Evolutionary conservation across 1,139 yeast genomes (phyloP).

Genomic region (Suhomyces chickasaworum): DNA sequence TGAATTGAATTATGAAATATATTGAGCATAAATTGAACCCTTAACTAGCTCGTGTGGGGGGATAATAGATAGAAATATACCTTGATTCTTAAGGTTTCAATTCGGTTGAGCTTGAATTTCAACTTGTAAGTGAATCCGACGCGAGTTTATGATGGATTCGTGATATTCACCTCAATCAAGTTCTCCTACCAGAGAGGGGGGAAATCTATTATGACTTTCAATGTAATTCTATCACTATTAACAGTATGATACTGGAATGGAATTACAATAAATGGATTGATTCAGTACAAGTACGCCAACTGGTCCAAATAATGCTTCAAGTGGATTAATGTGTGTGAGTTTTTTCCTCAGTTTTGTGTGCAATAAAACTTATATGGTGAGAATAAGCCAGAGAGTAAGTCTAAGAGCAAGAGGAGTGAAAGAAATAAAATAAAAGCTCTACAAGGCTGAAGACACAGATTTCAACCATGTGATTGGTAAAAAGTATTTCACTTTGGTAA

Average conservation of each 20-base stretch:
- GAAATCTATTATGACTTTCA: not conserved
- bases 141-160: not conserved
- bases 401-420: too few relatives aligned
- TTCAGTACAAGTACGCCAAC: not conserved
- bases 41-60: not conserved
- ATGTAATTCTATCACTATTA: not conserved
- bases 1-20: not conserved
- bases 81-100: not conserved
- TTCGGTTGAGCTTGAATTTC: not conserved
- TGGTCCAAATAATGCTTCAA: not conserved
- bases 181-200: not conserved
- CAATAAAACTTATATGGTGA: not conserved
- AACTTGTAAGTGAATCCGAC: not conserved
- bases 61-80: not conserved
- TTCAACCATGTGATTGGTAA: too few relatives aligned
- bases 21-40: not conserved
- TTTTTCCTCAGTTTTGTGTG: slow-evolving; percentile 3
- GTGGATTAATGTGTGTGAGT: not conserved
- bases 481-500: too few relatives aligned
- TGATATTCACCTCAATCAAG: not conserved
- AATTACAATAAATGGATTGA: not conserved
- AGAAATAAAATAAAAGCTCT: too few relatives aligned
- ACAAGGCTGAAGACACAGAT: too few relatives aligned
- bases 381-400: too few relatives aligned
- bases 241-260: not conserved